Percentiles rank a stretch among this genome's conserved stretches.
Evolutionary conservation across 495 filamentous ascomycete genomes (phyloP).

Genomic region (Immersiella caudata): DNA sequence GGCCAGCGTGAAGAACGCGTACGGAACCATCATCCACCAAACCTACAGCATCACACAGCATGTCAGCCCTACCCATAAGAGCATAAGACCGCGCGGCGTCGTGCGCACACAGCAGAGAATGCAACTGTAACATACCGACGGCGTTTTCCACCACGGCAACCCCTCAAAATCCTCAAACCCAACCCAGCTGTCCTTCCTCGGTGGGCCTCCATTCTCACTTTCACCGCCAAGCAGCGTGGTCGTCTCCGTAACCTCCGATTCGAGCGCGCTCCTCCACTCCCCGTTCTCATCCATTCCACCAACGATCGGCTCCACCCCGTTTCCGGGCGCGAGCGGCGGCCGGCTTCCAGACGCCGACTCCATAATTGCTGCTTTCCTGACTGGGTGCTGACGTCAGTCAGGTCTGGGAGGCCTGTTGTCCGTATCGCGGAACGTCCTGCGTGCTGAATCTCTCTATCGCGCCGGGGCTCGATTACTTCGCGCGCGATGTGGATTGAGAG

Average conservation of each 20-base stretch:
- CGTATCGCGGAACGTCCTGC: neutral
- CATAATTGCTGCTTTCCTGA: neutral
- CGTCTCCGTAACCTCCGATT: slow-evolving; percentile 42
- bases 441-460: neutral
- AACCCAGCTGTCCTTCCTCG: slow-evolving; percentile 38
- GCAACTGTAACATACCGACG: slow-evolving; percentile 59
- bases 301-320: neutral
- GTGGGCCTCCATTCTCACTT: slow-evolving; percentile 7
- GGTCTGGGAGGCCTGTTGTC: neutral
- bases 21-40: slow-evolving; percentile 80
- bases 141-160: slow-evolving; percentile 70
- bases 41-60: slow-evolving; percentile 53
- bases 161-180: slow-evolving; percentile 62
- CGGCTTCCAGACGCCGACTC: neutral
- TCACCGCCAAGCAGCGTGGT: slow-evolving; percentile 41
- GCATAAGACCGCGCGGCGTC: neutral
- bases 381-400: neutral
- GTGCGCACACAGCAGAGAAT: neutral
- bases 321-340: neutral
- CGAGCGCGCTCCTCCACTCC: neutral
- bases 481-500: neutral
- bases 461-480: neutral
- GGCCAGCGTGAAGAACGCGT: slow-evolving; percentile 75
- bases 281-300: neutral
- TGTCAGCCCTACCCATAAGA: neutral